A percentile compares a stretch with the other conserved stretches of the same genome.
Conservation (phyloP, 1,139 yeast species). For the Diutina neorugosa region DNA sequence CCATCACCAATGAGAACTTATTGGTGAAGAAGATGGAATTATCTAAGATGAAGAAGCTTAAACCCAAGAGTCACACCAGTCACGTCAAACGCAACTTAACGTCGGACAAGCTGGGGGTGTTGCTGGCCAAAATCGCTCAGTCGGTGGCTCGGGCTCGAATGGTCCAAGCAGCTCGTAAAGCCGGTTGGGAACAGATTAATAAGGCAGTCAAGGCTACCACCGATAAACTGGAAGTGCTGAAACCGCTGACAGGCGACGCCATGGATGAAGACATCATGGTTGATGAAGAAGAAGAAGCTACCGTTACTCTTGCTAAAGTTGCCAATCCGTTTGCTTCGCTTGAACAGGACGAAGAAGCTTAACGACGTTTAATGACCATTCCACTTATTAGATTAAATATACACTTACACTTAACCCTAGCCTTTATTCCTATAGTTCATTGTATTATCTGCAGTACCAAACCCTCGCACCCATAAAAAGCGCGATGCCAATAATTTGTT, state of each 20-base stretch:
- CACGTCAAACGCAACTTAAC: conserved; percentile 28
- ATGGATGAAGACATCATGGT: background rate
- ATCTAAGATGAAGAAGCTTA: conserved; percentile 22
- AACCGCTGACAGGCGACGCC: background rate
- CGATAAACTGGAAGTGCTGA: background rate
- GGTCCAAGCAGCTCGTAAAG: conserved; percentile 49
- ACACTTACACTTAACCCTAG: too few species aligned
- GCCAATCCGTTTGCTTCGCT: conserved; percentile 1
- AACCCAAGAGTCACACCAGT: conserved; percentile 21
- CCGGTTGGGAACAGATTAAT: conserved; percentile 66
- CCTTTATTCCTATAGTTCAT: too few species aligned
- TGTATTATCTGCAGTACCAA: background rate
- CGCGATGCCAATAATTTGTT: background rate
- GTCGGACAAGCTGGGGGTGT: conserved; percentile 41
- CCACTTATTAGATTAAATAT: too few species aligned
- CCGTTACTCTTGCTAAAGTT: background rate
- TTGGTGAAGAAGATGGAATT: conserved; percentile 42
- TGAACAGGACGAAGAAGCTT: background rate
- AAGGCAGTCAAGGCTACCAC: conserved; percentile 9
- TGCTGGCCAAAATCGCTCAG: conserved; percentile 49
- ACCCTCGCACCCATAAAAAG: background rate
- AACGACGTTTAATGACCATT: background rate
- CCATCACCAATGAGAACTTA: conserved; percentile 55
- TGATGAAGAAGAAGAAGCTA: background rate
- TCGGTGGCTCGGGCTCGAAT: conserved; percentile 52